Percentiles rank a stretch among this genome's conserved stretches.
Evolutionary conservation across 2,329 filamentous ascomycete genomes (phyloP).

Genomic region (Westerdykella ornata): DNA sequence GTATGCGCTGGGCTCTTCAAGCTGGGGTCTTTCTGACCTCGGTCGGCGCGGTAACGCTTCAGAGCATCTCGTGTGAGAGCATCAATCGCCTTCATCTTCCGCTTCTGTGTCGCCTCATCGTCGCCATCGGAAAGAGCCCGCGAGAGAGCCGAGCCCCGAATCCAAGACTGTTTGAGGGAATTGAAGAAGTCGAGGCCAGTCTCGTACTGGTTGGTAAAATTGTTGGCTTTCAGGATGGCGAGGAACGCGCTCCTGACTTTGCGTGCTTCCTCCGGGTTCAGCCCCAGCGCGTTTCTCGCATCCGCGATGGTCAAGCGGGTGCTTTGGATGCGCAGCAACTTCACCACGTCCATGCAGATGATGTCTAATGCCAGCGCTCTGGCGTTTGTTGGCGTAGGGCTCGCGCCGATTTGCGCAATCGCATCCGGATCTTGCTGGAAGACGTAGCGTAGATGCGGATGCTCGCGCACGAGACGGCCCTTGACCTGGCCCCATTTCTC

Average conservation of each 20-base stretch:
- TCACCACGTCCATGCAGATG: constrained; percentile 75
- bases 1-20: constrained; percentile 38
- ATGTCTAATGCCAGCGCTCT: constrained; percentile 68
- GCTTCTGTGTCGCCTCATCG: constrained; percentile 47
- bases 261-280: constrained; percentile 63
- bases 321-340: constrained; percentile 62
- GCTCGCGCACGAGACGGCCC: constrained; percentile 58
- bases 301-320: constrained; percentile 65
- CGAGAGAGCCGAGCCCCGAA: constrained; percentile 49
- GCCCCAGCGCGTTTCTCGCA: constrained; percentile 63
- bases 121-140: constrained; percentile 48
- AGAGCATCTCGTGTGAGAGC: constrained; percentile 68
- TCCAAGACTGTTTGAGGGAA: constrained; percentile 62
- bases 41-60: constrained; percentile 67
- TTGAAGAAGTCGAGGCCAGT: constrained; percentile 66
- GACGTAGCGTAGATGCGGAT: constrained; percentile 55
- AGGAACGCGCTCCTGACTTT: constrained; percentile 61
- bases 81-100: constrained; percentile 61
- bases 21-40: constrained; percentile 49
- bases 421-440: constrained; percentile 54
- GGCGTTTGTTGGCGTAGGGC: constrained; percentile 42
- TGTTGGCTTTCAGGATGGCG: constrained; percentile 56
- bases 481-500: constrained; percentile 69
- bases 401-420: constrained; percentile 36
- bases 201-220: constrained; percentile 67